These are phyloP conservation scores for Teratosphaeria epicoccoides DNA, from an alignment of 2,329 filamentous ascomycete species.

Conservation along the genomic window DNA sequence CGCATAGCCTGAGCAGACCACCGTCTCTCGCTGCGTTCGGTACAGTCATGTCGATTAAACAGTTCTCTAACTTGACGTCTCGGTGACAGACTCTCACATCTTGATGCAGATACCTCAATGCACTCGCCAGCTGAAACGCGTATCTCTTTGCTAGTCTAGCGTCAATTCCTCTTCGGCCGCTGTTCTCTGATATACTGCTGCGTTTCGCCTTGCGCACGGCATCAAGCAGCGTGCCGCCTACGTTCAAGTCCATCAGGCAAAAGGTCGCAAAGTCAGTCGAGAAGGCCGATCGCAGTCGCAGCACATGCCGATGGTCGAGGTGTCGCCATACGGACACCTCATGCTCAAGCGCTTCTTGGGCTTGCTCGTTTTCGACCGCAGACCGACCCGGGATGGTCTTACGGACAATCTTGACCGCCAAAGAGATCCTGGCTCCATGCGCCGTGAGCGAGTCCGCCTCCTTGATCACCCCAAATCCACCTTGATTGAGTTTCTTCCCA, in stretches of 20 bases:
- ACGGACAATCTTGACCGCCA: slow-evolving; percentile 58
- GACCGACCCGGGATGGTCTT: slow-evolving; percentile 45
- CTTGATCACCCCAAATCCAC: slow-evolving; percentile 57
- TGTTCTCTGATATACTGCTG: slow-evolving; percentile 13
- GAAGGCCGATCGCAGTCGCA: slow-evolving; percentile 53
- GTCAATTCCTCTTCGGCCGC: slow-evolving; percentile 33
- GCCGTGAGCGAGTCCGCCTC: slow-evolving; percentile 52
- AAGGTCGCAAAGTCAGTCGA: slow-evolving; percentile 59
- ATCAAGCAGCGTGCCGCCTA: slow-evolving; percentile 55
- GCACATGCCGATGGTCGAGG: slow-evolving; percentile 50
- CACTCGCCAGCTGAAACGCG: slow-evolving; percentile 51
- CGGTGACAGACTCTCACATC: slow-evolving; percentile 56
- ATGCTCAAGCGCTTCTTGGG: slow-evolving; percentile 58
- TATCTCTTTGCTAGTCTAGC: slow-evolving; percentile 47
- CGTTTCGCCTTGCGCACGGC: slow-evolving; percentile 45
- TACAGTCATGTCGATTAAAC: slow-evolving; percentile 47
- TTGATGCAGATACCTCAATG: slow-evolving; percentile 56
- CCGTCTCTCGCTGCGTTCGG: slow-evolving; percentile 38
- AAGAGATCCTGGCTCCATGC: slow-evolving; percentile 40
- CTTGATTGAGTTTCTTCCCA: slow-evolving; percentile 54
- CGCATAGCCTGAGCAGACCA: slow-evolving; percentile 52
- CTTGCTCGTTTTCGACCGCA: slow-evolving; percentile 53
- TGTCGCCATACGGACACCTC: slow-evolving; percentile 59
- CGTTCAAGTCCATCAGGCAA: slow-evolving; percentile 54
- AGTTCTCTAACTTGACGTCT: slow-evolving; percentile 61